Evolutionary conservation across 768 basidiomycete genomes (phyloP).

Genomic region (Asterophora parasitica): DNA sequence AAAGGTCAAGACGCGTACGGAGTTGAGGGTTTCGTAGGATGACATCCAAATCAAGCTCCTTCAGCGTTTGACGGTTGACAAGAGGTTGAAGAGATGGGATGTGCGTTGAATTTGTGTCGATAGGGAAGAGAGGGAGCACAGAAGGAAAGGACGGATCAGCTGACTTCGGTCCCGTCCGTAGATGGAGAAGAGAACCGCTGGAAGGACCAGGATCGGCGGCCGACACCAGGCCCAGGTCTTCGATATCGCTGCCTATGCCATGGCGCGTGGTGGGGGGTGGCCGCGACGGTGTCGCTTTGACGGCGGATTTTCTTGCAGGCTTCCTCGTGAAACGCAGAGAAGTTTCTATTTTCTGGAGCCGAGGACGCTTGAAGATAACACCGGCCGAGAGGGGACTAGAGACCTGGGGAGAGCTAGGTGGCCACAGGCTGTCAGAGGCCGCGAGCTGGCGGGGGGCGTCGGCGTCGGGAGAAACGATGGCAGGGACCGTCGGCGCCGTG

Average conservation of each 20-base stretch:
- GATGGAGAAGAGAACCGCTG: constrained; percentile 38
- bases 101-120: constrained; percentile 45
- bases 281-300: constrained; percentile 10
- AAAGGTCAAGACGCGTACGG: constrained; percentile 48
- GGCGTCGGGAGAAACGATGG: constrained; percentile 21
- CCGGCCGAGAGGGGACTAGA: constrained; percentile 27
- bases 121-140: constrained; percentile 28
- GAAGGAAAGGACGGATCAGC: constrained; percentile 26
- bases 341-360: constrained; percentile 32
- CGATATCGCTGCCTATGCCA: constrained; percentile 32
- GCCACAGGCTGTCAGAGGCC: constrained; percentile 24
- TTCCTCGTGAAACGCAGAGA: constrained; percentile 16
- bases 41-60: constrained; percentile 78
- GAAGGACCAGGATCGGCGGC: constrained; percentile 39
- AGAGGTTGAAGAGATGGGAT: constrained; percentile 69
- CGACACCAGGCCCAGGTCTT: constrained; percentile 43
- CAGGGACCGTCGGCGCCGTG: constrained; percentile 22
- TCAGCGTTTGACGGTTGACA: constrained; percentile 79
- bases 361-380: constrained; percentile 31
- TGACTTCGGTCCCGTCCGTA: constrained; percentile 22
- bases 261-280: constrained; percentile 27
- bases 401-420: constrained; percentile 27
- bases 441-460: constrained; percentile 37
- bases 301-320: constrained; percentile 17
- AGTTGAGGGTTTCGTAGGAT: constrained; percentile 90